Base-by-base conservation (phyloP, 495 filamentous ascomycete genomes). In the Clohesyomyces aquaticus region DNA sequence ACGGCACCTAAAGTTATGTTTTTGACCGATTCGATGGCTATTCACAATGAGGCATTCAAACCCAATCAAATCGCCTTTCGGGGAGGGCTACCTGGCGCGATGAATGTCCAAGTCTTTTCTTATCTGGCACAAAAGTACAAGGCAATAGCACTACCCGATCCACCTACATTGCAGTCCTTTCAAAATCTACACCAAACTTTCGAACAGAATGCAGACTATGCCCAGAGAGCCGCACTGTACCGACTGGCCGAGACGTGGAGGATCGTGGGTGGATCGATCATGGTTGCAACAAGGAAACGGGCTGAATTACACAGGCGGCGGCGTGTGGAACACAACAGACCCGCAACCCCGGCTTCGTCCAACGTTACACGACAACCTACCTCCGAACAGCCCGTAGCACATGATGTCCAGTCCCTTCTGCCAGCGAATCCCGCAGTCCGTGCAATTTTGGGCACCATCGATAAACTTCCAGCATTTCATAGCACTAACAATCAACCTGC, bases 51-150 rank as follows among this genome's bases (percentile, higher is more conserved):
- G 63, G 65, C 55, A 56, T 43, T 79, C 75, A 55, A 77, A 72
- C 61, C 77, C 76, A 72, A 81, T 56, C 75, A 75, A 29, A 22
- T 68, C 26, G 68, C 69, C 4, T 55, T 67, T 26, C 57, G 68
- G n/a, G 74, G 76, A 19, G 38, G 50, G 2, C 28, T 72, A 21
- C 66, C 67, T 12, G 66, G 65, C 8, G 27, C 64, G 6, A 38
- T 54, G n/a, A 72, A 68, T 42, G 56, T 69, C 10, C 55, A 61
- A 23, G 49, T 71, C 1, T 75, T 77, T 58, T 55, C 65, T 14
- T 76, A 68, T 48, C 61, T 77, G n/a, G 75, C 74, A 4, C 66
- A 72, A 45, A 72, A 72, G 28, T 76, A 72, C 63, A 70, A 72
- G 54, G 42, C 65, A 21, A 65, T 66, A 10, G 50, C 67, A 11